These are phyloP conservation scores for Aurantiochytrium sp. DNA, from an alignment of 108 stramenopile genomes.

Conservation along the genomic window DNA sequence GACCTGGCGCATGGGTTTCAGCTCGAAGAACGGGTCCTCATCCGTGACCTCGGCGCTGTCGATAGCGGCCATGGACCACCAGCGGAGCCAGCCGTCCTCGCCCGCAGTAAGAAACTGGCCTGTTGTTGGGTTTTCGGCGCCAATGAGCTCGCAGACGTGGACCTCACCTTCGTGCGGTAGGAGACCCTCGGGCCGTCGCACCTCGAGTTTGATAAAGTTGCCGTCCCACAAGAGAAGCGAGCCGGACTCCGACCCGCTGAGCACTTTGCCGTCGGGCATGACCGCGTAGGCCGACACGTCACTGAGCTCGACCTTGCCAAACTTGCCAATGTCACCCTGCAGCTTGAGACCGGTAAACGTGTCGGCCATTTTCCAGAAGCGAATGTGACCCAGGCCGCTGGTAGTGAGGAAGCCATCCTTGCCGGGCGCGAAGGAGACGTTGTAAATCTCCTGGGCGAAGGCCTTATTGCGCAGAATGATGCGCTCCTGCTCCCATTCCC, in stretches of 20 bases:
- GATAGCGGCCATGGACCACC: conserved; percentile 45
- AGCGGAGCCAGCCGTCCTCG: conserved; percentile 49
- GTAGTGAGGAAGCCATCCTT: conserved; percentile 58
- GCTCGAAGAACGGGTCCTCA: neutral
- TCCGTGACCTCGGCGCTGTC: conserved; percentile 46
- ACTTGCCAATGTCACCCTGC: conserved; percentile 56
- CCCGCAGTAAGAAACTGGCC: conserved; percentile 45
- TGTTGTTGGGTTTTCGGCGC: neutral
- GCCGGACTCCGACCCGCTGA: conserved; percentile 55
- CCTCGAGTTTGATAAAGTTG: conserved; percentile 60
- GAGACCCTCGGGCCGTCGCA: conserved; percentile 26
- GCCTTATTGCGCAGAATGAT: conserved; percentile 58
- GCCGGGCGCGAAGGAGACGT: conserved; percentile 44
- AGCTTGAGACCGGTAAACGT: conserved; percentile 71
- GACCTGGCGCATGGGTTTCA: neutral
- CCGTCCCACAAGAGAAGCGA: conserved; percentile 65
- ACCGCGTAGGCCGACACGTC: conserved; percentile 59
- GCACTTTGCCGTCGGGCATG: conserved; percentile 62
- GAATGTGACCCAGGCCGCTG: conserved; percentile 63
- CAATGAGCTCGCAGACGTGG: conserved; percentile 29
- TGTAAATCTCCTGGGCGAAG: conserved; percentile 62
- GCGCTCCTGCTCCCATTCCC: conserved; percentile 59
- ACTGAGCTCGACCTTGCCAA: conserved; percentile 54
- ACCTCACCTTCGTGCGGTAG: conserved; percentile 1
- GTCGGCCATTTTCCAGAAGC: conserved; percentile 67